Evolutionary conservation across 2,329 filamentous ascomycete genomes (phyloP), one percentile per base, ranked within the genome.

Genomic region (Biscogniauxia sp.): DNA sequence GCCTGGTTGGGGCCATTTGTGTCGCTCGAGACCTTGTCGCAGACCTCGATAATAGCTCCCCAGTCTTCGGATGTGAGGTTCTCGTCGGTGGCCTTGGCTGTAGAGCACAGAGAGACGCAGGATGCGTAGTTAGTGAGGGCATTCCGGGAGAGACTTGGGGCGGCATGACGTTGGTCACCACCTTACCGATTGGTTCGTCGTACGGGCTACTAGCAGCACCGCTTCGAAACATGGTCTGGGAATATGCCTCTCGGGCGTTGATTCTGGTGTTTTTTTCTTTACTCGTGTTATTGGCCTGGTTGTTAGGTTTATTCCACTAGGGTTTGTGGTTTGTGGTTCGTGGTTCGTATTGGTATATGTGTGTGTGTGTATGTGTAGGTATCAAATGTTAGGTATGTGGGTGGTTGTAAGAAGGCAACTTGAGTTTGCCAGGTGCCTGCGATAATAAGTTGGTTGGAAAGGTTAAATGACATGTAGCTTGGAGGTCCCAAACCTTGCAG

Each of bases 21-120:
- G 64, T 87, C 83, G 68, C 75, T 75, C 20, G 78, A 73, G 51
- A 86, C 84, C 65, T 84, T 84, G 74, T 87, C 84, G 78, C 84
- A 87, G 56, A 87, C 82, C 72, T 86, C 83, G 74, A 87, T 84
- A 70, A 87, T 87, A 70, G 84, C 84, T 54, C 80, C 83, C 86
- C 86, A 88, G 74, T 88, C 86, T 73, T 96, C 86, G 28, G 89
- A 90, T 20, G 93, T 98, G 70, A 98, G 85, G 78, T 97, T 99
- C 84, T 99, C 95, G 78, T 99, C 95, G 59, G 95, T 99, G 73
- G 95, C 93, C 80, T 86, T 87, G 77, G 80, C 84, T 87, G 64
- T 58, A 64, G 32, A 57, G 6, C 15, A 58, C 41, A 23, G 13
- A 3, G 45, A 51, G 51, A 28, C 2, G 5, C 5, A 23, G 23